Evolutionary conservation across 2,329 filamentous ascomycete species (phyloP), one percentile per base, ranked within the genome.

Genomic region (Epichloe gansuensis): DNA sequence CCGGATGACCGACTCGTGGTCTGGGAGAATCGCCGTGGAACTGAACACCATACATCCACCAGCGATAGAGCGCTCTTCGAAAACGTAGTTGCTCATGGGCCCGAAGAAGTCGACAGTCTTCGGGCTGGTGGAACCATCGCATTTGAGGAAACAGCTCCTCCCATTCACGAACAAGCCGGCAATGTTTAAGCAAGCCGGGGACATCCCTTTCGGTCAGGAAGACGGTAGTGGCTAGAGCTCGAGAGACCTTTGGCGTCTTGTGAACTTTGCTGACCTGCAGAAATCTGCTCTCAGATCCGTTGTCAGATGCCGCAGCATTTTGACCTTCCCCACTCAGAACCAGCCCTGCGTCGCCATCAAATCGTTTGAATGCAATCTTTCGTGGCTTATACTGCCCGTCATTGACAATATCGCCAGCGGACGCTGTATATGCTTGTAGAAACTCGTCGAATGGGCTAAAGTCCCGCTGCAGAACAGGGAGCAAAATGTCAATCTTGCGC

Each of bases 1-100:
- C 67, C 0, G 69, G 69, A 44, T 68, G 62, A 2, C 67, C 68
- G 41, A 63, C 51, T 8, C 66, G 64, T 4, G 69, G 69, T 27
- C 65, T 62, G 9, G 64, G 68, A 38, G 65, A 63, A 35, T 70
- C 69, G 11, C 71, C 70, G 46, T 80, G 75, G 53, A 78, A 78
- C 54, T 75, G 73, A 36, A 70, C 68, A 6, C 74, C 68, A 55
- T 75, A 80, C 4, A 76, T 66, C 75, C 76, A 78, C 76, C 76
- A 80, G 35, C 68, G 64, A 49, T 76, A 77, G 34, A 80, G 61
- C 0, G 74, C 76, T 54, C 69, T 68, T 5, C 77, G 71, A 49
- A 78, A 67, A 47, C 75, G 70, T n/a, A 61, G 56, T 31, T 66
- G 66, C 58, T 80, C 77, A 27, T 67, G 62, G 0, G 60, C 50